phyloP scores from a whole-genome alignment of 305 asterid species.

The Fraxinus baroniana region DNA sequence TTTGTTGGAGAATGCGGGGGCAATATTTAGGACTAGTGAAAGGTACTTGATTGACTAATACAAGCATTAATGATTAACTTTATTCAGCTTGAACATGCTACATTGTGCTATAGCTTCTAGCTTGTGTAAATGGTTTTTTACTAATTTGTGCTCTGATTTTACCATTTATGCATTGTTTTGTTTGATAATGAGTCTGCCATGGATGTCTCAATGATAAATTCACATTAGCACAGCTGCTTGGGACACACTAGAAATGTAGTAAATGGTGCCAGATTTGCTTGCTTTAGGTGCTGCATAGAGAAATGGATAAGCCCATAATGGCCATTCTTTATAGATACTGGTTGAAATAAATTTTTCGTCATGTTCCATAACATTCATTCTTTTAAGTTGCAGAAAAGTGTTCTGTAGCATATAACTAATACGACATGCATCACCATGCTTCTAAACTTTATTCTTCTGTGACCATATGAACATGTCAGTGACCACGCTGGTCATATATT shows the following conservation, averaged over 20 bases:
- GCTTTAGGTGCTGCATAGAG: not conserved
- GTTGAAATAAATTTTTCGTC: slow-evolving; percentile 4
- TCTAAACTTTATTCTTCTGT: not conserved
- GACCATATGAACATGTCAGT: not conserved
- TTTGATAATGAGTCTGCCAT: not conserved
- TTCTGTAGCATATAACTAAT: not conserved
- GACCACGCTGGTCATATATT: not conserved
- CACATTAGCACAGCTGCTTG: slow-evolving; percentile 3
- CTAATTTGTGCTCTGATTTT: slow-evolving; percentile 9
- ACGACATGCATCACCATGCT: not conserved
- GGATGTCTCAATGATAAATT: slow-evolving; percentile 17
- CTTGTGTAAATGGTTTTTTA: slow-evolving; percentile 4
- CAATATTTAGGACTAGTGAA: slow-evolving; percentile 92
- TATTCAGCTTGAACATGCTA: not conserved
- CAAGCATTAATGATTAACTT: not conserved
- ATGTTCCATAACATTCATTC: not conserved
- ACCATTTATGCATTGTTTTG: not conserved
- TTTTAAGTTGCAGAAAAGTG: slow-evolving; percentile 1
- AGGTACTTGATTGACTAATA: slow-evolving; percentile 40
- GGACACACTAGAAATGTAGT: slow-evolving; percentile 16
- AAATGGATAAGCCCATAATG: not conserved
- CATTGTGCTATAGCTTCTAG: slow-evolving; percentile 14
- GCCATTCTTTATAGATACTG: not conserved
- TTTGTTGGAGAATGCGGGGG: slow-evolving; percentile 96
- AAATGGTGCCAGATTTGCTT: not conserved